phyloP scores from a whole-genome alignment of 345 rosid species.

The Microthlaspi erraticum region DNA sequence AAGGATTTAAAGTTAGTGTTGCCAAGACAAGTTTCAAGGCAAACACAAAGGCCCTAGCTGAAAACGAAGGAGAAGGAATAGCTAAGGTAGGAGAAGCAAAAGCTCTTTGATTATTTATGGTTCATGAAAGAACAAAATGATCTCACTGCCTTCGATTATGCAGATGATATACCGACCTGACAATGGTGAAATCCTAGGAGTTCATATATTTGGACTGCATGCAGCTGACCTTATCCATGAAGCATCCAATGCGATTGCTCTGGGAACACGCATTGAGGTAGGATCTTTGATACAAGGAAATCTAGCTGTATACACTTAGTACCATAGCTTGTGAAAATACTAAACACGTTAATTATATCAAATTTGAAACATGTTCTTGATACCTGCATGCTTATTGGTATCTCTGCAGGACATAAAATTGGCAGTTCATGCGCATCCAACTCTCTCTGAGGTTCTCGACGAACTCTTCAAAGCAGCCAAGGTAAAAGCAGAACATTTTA shows the following conservation, averaged over 20 bases:
- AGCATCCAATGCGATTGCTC: constrained; percentile 96
- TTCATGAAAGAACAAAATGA: constrained; percentile 27
- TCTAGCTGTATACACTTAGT: no score
- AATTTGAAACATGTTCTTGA: constrained; percentile 23
- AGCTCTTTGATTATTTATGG: neutral
- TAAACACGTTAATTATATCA: neutral
- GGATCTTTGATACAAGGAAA: constrained; percentile 14
- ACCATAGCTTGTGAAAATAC: no score
- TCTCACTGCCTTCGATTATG: constrained; percentile 28
- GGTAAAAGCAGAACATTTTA: constrained; percentile 54
- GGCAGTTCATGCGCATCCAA: constrained; percentile 99
- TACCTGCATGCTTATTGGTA: constrained; percentile 29
- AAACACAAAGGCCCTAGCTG: constrained; percentile 97
- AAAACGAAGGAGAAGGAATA: constrained; percentile 97
- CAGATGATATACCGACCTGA: constrained; percentile 99
- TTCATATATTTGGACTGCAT: constrained; percentile 95
- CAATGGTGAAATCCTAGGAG: constrained; percentile 96
- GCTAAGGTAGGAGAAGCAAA: constrained; percentile 70
- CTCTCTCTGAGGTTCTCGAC: constrained; percentile 95
- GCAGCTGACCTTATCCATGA: constrained; percentile 99
- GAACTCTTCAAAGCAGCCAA: constrained; percentile 95
- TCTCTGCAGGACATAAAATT: constrained; percentile 76
- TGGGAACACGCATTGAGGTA: constrained; percentile 88
- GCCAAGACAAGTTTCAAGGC: constrained; percentile 99
- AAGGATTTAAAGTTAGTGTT: constrained; percentile 88